Conservation (phyloP, 2,329 filamentous ascomycete genomes). For the Ceratocystis destructans region DNA sequence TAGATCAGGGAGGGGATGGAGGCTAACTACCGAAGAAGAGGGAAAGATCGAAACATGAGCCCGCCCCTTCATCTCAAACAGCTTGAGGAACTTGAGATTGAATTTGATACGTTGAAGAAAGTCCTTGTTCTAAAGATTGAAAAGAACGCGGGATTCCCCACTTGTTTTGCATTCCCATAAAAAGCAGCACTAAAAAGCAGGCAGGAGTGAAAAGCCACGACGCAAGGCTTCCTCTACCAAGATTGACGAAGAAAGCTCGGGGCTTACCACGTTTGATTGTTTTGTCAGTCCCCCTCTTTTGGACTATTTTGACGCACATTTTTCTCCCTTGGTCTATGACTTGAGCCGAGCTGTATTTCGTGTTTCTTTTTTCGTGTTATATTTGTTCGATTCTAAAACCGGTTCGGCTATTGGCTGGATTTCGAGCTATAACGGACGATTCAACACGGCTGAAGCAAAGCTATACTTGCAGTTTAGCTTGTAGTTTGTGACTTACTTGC, state of each 20-base stretch:
- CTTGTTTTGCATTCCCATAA: not conserved
- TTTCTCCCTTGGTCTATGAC: not conserved
- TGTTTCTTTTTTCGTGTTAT: not conserved
- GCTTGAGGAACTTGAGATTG: not conserved
- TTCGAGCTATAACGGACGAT: not conserved
- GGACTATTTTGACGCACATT: not conserved
- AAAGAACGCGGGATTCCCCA: not conserved
- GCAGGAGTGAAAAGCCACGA: not conserved
- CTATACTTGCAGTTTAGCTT: not conserved
- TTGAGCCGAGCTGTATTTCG: not conserved
- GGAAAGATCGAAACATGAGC: conserved; percentile 1
- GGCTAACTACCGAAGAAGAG: not conserved
- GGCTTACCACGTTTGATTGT: not conserved
- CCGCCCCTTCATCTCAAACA: not conserved
- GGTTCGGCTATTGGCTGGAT: not conserved
- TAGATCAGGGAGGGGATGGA: not conserved
- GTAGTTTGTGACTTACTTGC: not conserved
- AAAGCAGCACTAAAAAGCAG: not conserved
- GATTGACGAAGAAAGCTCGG: not conserved
- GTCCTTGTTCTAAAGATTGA: not conserved
- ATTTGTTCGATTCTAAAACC: not conserved
- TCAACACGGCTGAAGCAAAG: conserved; percentile 5
- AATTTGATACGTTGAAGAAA: not conserved
- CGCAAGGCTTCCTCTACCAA: not conserved
- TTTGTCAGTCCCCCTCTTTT: not conserved